Base-by-base conservation (phyloP, 1,139 yeast species). In the Meyerozyma carpophila region DNA sequence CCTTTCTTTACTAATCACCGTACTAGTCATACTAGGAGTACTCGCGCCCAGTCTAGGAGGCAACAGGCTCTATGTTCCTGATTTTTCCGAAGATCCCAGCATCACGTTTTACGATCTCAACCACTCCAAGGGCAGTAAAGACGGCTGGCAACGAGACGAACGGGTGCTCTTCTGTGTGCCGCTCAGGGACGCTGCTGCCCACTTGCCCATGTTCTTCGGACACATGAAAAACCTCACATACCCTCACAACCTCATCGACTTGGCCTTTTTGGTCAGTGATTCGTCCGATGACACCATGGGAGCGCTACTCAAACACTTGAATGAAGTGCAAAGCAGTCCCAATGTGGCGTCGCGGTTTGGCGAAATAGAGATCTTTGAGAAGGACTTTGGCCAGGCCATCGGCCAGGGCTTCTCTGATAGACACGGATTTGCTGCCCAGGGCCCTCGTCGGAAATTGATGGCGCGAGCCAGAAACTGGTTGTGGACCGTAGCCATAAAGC, bases 171-270 rank as follows among this genome's bases (percentile, higher is more conserved):
- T 79, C 52, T 76, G 82, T 51, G 83, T 79, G 5, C 84, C 84
- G 1, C 64, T 79, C 50, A 63, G 84, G 62, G 83, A 79, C 56
- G 84, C 84, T 1, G 77, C 81, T 5, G 72, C 77, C n/a, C 83
- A 78, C 56, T 66, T 79, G 53, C 82, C 83, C 29, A 79, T 78
- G 84, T 78, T 78, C 53, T 79, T 79, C 51, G 68, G 74, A 26
- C 82, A 77, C 53, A 71, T 79, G 80, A 64, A 58, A 48, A 78
- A 78, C 58, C 65, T 79, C 58, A 74, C 82, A 3, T 79, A 78
- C 52, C 83, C 83, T 10, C 83, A 79, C 55, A 61, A 73, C 50
- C 61, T 78, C 48, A 76, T 79, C 39, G 84, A 79, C 55, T 63
- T 79, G 50, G 82, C 83, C 31, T 79, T 79, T 54, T 64, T 79